phyloP scores from a whole-genome alignment of 2,329 filamentous ascomycete genomes.

The Phaeosphaeriaceae sp. region DNA sequence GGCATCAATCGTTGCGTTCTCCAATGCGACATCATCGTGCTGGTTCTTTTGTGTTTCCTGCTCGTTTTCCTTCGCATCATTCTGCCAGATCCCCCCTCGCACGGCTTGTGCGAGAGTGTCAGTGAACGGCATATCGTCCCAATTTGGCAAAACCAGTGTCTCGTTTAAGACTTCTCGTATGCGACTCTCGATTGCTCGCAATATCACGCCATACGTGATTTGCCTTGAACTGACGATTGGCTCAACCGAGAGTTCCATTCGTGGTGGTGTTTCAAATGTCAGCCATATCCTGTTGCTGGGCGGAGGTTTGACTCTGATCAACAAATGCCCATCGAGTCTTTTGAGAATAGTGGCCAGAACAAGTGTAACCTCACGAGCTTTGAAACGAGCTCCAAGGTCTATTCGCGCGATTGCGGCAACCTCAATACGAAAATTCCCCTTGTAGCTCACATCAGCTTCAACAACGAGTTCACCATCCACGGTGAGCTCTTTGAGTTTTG shows the following conservation, averaged over 20 bases:
- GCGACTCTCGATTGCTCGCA: slow-evolving; percentile 90
- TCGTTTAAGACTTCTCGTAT: slow-evolving; percentile 95
- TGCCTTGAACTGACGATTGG: slow-evolving; percentile 94
- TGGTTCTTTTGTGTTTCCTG: slow-evolving; percentile 20
- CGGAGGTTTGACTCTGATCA: slow-evolving; percentile 90
- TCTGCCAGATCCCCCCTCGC: slow-evolving; percentile 82
- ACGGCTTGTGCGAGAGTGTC: slow-evolving; percentile 78
- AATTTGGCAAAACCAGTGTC: slow-evolving; percentile 89
- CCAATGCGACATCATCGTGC: slow-evolving; percentile 18
- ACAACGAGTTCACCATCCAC: slow-evolving; percentile 89
- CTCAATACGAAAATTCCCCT: slow-evolving; percentile 86
- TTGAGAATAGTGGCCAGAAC: slow-evolving; percentile 85
- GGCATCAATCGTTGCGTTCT: slow-evolving; percentile 18
- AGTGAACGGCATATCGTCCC: slow-evolving; percentile 94
- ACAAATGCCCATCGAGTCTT: slow-evolving; percentile 81
- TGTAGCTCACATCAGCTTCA: slow-evolving; percentile 87
- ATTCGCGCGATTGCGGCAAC: slow-evolving; percentile 93
- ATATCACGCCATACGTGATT: slow-evolving; percentile 91
- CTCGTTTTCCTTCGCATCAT: slow-evolving; percentile 24
- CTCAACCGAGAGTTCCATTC: slow-evolving; percentile 92
- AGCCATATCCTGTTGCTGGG: slow-evolving; percentile 98
- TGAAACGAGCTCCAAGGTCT: slow-evolving; percentile 87
- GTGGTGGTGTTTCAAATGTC: slow-evolving; percentile 90
- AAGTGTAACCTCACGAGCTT: slow-evolving; percentile 86
- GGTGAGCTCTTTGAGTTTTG: slow-evolving; percentile 84